A percentile compares a stretch with the other conserved stretches of the same genome.
These are phyloP conservation scores for Capsicum baccatum DNA, from an alignment of 257 asterid genomes.

Conservation along the genomic window DNA sequence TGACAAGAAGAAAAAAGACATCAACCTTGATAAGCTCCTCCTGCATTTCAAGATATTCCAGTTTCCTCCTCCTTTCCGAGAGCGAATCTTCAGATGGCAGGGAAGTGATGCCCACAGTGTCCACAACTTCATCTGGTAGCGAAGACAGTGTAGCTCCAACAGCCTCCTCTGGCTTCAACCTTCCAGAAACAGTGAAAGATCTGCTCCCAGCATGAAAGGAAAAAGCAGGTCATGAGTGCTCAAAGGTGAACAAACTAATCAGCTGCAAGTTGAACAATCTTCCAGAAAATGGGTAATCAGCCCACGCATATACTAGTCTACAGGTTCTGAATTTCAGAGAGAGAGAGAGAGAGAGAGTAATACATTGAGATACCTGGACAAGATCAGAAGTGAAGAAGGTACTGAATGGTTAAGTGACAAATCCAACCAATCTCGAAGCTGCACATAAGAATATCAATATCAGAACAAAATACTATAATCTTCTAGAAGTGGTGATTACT, in stretches of 20 bases:
- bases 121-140: conserved; percentile 94
- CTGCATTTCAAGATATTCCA: conserved; percentile 89
- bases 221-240: conserved; percentile 37
- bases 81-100: conserved; percentile 89
- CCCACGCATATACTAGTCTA: neutral
- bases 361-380: conserved; percentile 62
- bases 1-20: conserved; percentile 29
- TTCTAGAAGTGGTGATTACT: neutral
- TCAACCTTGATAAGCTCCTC: conserved; percentile 90
- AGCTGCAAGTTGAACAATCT: conserved; percentile 4
- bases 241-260: neutral
- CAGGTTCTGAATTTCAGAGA: neutral
- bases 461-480: neutral
- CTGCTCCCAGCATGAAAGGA: conserved; percentile 45
- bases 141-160: conserved; percentile 85
- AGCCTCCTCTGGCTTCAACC: conserved; percentile 79
- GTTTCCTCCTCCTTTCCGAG: conserved; percentile 87
- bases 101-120: conserved; percentile 75
- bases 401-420: conserved; percentile 86
- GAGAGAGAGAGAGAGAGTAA: no score
- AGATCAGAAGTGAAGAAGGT: conserved; percentile 88
- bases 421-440: conserved; percentile 94
- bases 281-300: neutral
- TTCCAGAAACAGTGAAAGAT: conserved; percentile 83
- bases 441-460: conserved; percentile 34